These are phyloP conservation scores for Aspergillus sp. DNA, from an alignment of 2,329 filamentous ascomycete genomes.

Conservation along the genomic window DNA sequence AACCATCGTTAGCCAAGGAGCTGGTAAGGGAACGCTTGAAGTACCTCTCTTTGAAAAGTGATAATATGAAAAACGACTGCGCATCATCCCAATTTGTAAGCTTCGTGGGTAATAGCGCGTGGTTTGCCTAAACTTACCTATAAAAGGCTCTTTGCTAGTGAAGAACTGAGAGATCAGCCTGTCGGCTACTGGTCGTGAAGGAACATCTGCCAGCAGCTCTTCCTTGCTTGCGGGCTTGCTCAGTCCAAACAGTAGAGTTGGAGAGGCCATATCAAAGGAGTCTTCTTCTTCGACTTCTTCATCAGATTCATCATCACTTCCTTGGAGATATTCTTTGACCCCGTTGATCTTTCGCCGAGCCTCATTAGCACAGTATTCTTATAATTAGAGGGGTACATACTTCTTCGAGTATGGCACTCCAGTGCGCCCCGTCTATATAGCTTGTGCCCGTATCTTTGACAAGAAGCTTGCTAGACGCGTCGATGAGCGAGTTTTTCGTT, in stretches of 20 bases:
- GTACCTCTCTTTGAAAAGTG: conserved; percentile 32
- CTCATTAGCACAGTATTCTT: background rate
- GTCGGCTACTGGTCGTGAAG: conserved; percentile 31
- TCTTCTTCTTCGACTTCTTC: conserved; percentile 25
- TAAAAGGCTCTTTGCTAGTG: conserved; percentile 31
- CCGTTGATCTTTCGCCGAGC: conserved; percentile 29
- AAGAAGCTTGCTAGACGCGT: conserved; percentile 30
- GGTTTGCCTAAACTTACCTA: conserved; percentile 20
- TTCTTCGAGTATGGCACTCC: conserved; percentile 38
- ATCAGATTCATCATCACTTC: conserved; percentile 20
- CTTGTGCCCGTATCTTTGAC: conserved; percentile 32
- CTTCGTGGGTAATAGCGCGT: background rate
- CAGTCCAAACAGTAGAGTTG: conserved; percentile 30
- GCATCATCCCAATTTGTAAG: background rate
- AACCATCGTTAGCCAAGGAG: background rate
- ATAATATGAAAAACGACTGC: conserved; percentile 31
- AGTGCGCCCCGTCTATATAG: conserved; percentile 38
- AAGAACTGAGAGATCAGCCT: conserved; percentile 35
- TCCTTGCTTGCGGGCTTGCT: conserved; percentile 26
- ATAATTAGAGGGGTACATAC: conserved; percentile 19
- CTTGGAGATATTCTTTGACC: conserved; percentile 31
- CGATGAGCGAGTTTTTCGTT: conserved; percentile 15
- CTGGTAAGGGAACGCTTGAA: background rate
- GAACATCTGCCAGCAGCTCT: conserved; percentile 34
- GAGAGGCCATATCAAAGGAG: conserved; percentile 20